Percentiles rank a stretch among this genome's conserved stretches.
Conservation (phyloP, 2,329 filamentous ascomycete species). For the Cladosporium oxysporum region DNA sequence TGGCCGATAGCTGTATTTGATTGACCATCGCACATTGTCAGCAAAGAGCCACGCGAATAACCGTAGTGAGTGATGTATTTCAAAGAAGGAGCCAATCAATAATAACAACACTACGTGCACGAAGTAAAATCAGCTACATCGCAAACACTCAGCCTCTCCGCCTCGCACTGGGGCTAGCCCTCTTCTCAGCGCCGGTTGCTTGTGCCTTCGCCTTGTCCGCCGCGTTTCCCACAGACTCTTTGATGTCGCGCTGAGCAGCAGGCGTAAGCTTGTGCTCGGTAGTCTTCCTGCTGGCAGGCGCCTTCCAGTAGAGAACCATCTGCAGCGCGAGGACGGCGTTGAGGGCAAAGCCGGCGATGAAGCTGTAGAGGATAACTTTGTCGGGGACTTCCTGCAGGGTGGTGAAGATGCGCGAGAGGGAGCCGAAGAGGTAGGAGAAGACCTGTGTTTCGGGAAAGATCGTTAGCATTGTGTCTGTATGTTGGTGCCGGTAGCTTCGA, state of each 20-base stretch:
- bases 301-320: slow-evolving; percentile 97
- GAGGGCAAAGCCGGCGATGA: slow-evolving; percentile 85
- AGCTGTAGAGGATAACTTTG: slow-evolving; percentile 92
- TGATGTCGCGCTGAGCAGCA: slow-evolving; percentile 38
- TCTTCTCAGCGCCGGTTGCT: slow-evolving; percentile 46
- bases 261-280: slow-evolving; percentile 42
- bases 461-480: slow-evolving; percentile 8
- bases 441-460: slow-evolving; percentile 59
- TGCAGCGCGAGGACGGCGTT: slow-evolving; percentile 85
- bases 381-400: slow-evolving; percentile 97
- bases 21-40: background rate
- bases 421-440: slow-evolving; percentile 95
- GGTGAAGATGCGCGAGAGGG: slow-evolving; percentile 92
- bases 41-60: background rate
- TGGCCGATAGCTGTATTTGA: background rate
- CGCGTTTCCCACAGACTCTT: slow-evolving; percentile 30
- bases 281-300: slow-evolving; percentile 43
- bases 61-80: background rate
- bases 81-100: background rate
- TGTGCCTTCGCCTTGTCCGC: slow-evolving; percentile 27
- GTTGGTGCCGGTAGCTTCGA: background rate
- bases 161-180: slow-evolving; percentile 57
- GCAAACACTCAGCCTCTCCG: slow-evolving; percentile 48
- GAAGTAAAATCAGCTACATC: background rate
- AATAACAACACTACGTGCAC: background rate